phyloP scores from a whole-genome alignment of 1,284 basidiomycete genomes.

The Filobasidium uniguttulatum region DNA sequence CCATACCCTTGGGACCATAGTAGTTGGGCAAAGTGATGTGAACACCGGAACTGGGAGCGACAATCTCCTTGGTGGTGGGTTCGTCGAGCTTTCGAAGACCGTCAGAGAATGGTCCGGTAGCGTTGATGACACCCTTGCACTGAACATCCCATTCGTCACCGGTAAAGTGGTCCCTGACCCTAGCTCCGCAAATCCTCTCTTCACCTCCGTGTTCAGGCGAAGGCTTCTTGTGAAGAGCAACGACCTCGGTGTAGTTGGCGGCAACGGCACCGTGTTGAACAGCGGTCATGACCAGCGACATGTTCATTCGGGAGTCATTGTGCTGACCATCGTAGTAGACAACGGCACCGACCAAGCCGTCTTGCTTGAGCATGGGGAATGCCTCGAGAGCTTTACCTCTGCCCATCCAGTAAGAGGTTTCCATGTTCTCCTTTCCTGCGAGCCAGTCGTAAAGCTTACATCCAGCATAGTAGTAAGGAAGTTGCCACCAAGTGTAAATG shows the following conservation, averaged over 20 bases:
- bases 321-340: constrained; percentile 99
- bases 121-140: constrained; percentile 89
- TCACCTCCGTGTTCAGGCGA: constrained; percentile 41
- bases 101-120: constrained; percentile 90
- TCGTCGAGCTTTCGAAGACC: constrained; percentile 74
- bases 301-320: constrained; percentile 97
- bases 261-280: constrained; percentile 82
- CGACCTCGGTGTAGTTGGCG: constrained; percentile 83
- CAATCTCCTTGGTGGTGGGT: constrained; percentile 67
- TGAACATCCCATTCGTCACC: constrained; percentile 70
- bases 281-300: constrained; percentile 83
- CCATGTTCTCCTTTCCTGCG: constrained; percentile 95
- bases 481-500: constrained; percentile 70
- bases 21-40: constrained; percentile 97
- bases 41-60: constrained; percentile 81
- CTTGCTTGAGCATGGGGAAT: constrained; percentile 89
- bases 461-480: constrained; percentile 90
- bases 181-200: constrained; percentile 57
- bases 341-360: constrained; percentile 85
- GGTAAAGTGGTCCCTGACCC: constrained; percentile 67
- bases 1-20: constrained; percentile 90
- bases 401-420: constrained; percentile 84
- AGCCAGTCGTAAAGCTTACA: constrained; percentile 95
- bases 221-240: constrained; percentile 54
- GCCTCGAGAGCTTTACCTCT: constrained; percentile 82